phyloP scores from a whole-genome alignment of 2,329 filamentous ascomycete genomes.

The Fusarium transvaalense region DNA sequence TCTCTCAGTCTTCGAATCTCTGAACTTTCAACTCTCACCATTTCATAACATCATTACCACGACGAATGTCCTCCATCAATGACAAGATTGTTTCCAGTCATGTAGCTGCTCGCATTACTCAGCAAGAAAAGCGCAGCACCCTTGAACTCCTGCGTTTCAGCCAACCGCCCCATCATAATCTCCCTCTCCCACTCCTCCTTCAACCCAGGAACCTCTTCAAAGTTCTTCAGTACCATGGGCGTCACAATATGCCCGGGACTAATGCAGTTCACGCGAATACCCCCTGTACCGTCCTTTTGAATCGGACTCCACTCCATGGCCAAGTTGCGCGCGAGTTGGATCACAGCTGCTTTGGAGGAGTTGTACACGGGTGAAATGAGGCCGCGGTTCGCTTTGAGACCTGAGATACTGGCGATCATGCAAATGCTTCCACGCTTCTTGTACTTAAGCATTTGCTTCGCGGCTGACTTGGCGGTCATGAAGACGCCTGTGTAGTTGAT shows the following conservation, averaged over 20 bases:
- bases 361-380: conserved; percentile 76
- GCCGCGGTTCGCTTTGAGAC: conserved; percentile 73
- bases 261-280: conserved; percentile 84
- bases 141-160: conserved; percentile 76
- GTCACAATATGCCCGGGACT: conserved; percentile 85
- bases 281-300: conserved; percentile 63
- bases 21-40: not conserved
- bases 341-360: conserved; percentile 79
- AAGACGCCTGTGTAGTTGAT: conserved; percentile 88
- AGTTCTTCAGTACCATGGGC: conserved; percentile 85
- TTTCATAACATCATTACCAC: conserved; percentile 56
- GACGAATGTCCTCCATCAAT: conserved; percentile 78
- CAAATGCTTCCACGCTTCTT: conserved; percentile 71
- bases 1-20: not conserved
- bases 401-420: conserved; percentile 77
- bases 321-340: conserved; percentile 78
- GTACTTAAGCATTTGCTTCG: conserved; percentile 77
- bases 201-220: conserved; percentile 79
- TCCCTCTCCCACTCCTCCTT: conserved; percentile 79
- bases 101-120: conserved; percentile 77
- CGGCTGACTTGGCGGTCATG: conserved; percentile 88
- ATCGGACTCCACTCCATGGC: conserved; percentile 73
- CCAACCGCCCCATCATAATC: conserved; percentile 84
- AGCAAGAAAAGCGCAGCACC: conserved; percentile 79
- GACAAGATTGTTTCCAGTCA: conserved; percentile 78